phyloP scores from a whole-genome alignment of 2,329 filamentous ascomycete species.

The Penicillium sp. region DNA sequence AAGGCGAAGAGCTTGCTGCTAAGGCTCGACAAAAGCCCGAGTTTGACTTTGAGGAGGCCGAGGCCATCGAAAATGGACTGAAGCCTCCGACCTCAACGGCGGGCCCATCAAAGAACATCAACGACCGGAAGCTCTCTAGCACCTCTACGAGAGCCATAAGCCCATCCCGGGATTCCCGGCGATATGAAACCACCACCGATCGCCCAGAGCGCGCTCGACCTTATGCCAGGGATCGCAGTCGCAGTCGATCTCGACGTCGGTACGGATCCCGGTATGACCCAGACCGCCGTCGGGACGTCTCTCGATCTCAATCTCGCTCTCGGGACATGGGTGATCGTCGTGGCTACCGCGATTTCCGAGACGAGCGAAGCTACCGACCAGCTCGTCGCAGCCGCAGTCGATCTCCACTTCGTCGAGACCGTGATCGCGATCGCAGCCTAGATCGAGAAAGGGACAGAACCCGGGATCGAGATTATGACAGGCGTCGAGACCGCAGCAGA shows the following conservation, averaged over 20 bases:
- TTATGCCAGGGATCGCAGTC: conserved; percentile 26
- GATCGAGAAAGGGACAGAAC: conserved; percentile 13
- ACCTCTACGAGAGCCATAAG: conserved; percentile 27
- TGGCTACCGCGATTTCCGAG: conserved; percentile 29
- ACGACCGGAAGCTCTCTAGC: conserved; percentile 26
- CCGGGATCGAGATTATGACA: conserved; percentile 19
- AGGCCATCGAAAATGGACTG: conserved; percentile 38
- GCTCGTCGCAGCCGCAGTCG: conserved; percentile 33
- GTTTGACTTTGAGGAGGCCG: conserved; percentile 47
- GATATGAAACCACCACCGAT: conserved; percentile 26
- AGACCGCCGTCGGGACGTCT: conserved; percentile 24
- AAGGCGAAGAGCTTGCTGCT: conserved; percentile 51
- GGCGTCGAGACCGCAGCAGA: conserved; percentile 19
- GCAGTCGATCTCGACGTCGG: conserved; percentile 28
- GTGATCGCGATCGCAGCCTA: conserved; percentile 23
- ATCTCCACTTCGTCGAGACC: conserved; percentile 25
- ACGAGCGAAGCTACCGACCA: conserved; percentile 32
- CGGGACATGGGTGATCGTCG: conserved; percentile 32
- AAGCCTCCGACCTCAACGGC: conserved; percentile 25
- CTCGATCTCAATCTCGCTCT: conserved; percentile 28
- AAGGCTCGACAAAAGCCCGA: conserved; percentile 48
- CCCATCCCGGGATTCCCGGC: conserved; percentile 26
- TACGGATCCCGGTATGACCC: conserved; percentile 27
- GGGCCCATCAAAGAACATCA: conserved; percentile 23
- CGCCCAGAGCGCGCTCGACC: conserved; percentile 22